Percentiles rank a stretch among this genome's conserved stretches.
phyloP scores from a whole-genome alignment of 2,329 filamentous ascomycete species.

The Epicoccum sorghinum region DNA sequence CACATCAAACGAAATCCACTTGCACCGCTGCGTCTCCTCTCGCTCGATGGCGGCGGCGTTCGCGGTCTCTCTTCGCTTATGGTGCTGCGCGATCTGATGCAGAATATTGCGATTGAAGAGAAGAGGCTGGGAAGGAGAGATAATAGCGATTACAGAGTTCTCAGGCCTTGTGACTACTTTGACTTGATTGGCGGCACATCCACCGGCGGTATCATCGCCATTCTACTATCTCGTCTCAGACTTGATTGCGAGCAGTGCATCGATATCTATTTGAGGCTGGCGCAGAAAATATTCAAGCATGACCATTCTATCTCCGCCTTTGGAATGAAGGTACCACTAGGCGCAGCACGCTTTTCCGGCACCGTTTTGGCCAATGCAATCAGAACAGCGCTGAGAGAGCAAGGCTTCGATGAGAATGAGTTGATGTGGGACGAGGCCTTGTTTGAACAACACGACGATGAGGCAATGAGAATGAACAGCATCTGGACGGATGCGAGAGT shows the following conservation, averaged over 20 bases:
- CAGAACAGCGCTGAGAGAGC: conserved; percentile 40
- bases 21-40: background rate
- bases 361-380: conserved; percentile 45
- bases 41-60: conserved; percentile 4
- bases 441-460: conserved; percentile 43
- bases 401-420: conserved; percentile 44
- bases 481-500: conserved; percentile 45
- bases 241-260: conserved; percentile 48
- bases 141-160: conserved; percentile 31
- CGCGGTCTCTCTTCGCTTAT: conserved; percentile 22
- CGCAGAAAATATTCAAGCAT: conserved; percentile 48
- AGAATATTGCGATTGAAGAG: conserved; percentile 47
- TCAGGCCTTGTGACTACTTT: conserved; percentile 50
- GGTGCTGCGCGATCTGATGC: conserved; percentile 49
- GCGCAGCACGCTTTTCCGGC: conserved; percentile 46
- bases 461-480: conserved; percentile 34
- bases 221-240: conserved; percentile 47
- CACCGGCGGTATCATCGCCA: conserved; percentile 50
- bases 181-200: conserved; percentile 50
- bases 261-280: conserved; percentile 44
- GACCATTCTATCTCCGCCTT: conserved; percentile 44
- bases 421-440: conserved; percentile 50
- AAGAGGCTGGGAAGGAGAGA: conserved; percentile 42
- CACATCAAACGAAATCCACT: background rate
- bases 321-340: conserved; percentile 45